These are phyloP conservation scores for Dictyostelium intermedium DNA, from an alignment of 78 protist genomes.

Conservation along the genomic window DNA sequence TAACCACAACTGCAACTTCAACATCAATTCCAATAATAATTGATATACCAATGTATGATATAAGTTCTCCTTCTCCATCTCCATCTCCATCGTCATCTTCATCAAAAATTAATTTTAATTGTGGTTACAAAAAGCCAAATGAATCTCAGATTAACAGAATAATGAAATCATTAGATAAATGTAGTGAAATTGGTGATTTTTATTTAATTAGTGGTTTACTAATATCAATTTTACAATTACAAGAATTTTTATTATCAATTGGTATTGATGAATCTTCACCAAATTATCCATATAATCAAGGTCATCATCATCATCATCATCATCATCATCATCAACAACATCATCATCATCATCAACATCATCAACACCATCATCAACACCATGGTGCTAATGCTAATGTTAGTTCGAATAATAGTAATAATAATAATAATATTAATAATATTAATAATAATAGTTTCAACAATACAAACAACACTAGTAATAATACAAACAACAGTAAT, in stretches of 20 bases:
- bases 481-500: not conserved
- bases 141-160: not conserved
- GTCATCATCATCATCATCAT: not conserved
- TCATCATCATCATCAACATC: not conserved
- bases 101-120: not conserved
- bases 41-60: not conserved
- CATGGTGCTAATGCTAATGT: not conserved
- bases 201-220: not conserved
- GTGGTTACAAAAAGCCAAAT: not conserved
- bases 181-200: not conserved
- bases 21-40: not conserved
- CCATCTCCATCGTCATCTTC: not conserved
- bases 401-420: no score
- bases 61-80: not conserved
- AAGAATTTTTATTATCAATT: constrained; percentile 34
- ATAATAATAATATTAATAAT: no score
- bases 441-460: not conserved
- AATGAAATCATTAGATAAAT: not conserved
- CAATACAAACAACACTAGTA: not conserved
- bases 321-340: not conserved
- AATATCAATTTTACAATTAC: constrained; percentile 46
- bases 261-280: constrained; percentile 17
- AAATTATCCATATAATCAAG: not conserved
- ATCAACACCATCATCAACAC: not conserved
- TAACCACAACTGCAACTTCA: not conserved